Evolutionary conservation across 1,139 yeast species (phyloP).

Genomic region (Taiozyma sp.): DNA sequence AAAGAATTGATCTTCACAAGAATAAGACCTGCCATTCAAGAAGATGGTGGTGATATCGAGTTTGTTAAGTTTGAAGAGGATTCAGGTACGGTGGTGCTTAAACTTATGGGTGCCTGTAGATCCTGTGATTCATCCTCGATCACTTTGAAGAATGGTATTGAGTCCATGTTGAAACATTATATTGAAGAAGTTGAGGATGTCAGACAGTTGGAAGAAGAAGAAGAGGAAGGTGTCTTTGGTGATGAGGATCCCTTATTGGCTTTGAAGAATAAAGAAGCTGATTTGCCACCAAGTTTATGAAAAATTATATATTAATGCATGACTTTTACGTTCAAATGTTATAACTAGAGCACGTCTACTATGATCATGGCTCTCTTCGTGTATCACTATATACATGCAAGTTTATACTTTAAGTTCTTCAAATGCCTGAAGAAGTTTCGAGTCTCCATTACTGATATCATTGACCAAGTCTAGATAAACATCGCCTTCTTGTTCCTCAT

Average conservation of each 20-base stretch:
- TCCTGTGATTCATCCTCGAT: conserved; percentile 73
- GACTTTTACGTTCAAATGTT: neutral
- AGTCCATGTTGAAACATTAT: conserved; percentile 74
- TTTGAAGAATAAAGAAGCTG: conserved; percentile 11
- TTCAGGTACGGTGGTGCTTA: conserved; percentile 60
- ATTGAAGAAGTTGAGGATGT: conserved; percentile 73
- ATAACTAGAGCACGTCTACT: neutral
- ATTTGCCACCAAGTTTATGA: conserved; percentile 12
- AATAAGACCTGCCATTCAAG: conserved; percentile 90
- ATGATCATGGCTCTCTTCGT: neutral
- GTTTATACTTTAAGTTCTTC: neutral
- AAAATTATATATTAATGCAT: neutral
- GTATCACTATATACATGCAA: neutral
- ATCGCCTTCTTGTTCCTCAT: neutral
- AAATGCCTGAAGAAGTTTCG: conserved; percentile 2
- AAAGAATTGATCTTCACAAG: conserved; percentile 91
- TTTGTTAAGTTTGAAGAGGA: conserved; percentile 60
- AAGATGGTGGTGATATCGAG: conserved; percentile 81
- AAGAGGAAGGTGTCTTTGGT: conserved; percentile 27
- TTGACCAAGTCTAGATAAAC: conserved; percentile 5
- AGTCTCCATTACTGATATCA: conserved; percentile 10
- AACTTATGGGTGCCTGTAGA: conserved; percentile 73
- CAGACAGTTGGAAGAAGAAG: conserved; percentile 48
- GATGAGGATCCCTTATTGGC: conserved; percentile 15
- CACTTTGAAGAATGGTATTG: conserved; percentile 74